phyloP scores from a whole-genome alignment of 805 yeast genomes.

The Isabelozyma pseudorhagii region DNA sequence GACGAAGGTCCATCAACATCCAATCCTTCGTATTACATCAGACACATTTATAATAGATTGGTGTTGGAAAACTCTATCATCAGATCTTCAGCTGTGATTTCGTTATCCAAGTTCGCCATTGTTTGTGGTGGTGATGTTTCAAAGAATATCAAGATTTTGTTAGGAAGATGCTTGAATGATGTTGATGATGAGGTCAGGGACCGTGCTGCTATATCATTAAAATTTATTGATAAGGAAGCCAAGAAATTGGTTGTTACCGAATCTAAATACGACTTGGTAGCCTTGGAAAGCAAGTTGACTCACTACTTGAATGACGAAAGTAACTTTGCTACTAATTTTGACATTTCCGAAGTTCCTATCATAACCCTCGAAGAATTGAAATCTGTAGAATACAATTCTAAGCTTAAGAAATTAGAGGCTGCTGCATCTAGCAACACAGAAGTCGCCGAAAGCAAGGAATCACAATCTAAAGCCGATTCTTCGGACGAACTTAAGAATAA shows the following conservation, averaged over 20 bases:
- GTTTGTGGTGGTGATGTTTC: constrained; percentile 66
- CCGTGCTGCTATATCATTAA: constrained; percentile 84
- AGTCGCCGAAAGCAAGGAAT: constrained; percentile 14
- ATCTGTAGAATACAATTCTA: constrained; percentile 58
- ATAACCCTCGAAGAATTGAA: constrained; percentile 65
- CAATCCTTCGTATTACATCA: constrained; percentile 85
- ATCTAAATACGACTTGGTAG: constrained; percentile 66
- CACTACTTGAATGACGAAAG: constrained; percentile 60
- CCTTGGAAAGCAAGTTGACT: constrained; percentile 75
- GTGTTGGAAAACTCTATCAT: constrained; percentile 94
- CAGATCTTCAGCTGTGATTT: constrained; percentile 92
- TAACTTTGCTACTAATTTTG: constrained; percentile 59
- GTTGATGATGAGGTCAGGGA: constrained; percentile 97
- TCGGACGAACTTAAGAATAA: constrained; percentile 7
- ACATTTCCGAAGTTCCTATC: constrained; percentile 63
- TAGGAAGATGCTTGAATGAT: constrained; percentile 82
- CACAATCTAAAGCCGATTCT: constrained; percentile 7
- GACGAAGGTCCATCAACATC: constrained; percentile 88
- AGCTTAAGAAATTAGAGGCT: constrained; percentile 38
- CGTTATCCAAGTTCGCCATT: constrained; percentile 86
- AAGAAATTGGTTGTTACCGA: constrained; percentile 60
- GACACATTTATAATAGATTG: constrained; percentile 95
- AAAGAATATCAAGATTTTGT: constrained; percentile 68
- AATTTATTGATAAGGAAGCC: constrained; percentile 45
- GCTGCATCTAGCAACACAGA: constrained; percentile 15